Percentiles rank a stretch among this genome's conserved stretches.
These are phyloP conservation scores for Chrysosphaeria jannelii DNA, from an alignment of 2,329 filamentous ascomycete species.

Conservation along the genomic window DNA sequence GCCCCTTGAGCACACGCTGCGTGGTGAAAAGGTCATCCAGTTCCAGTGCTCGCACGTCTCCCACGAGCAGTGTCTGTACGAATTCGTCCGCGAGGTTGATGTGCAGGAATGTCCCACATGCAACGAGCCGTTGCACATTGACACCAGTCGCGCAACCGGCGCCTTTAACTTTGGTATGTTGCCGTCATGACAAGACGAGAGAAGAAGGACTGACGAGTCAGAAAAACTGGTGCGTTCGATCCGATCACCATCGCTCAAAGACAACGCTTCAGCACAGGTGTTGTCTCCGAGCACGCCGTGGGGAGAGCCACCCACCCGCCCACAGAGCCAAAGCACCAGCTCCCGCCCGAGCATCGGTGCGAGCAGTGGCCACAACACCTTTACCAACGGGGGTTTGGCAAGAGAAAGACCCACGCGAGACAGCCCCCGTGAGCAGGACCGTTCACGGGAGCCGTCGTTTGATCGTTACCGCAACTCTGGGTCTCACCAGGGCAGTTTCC, in stretches of 20 bases:
- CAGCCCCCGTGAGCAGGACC: too few relatives aligned
- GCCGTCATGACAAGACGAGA: neutral
- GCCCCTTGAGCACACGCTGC: constrained; percentile 77
- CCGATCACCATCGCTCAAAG: constrained; percentile 42
- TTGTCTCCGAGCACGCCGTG: constrained; percentile 28
- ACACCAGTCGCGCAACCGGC: constrained; percentile 79
- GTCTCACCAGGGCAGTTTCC: constrained; percentile 11
- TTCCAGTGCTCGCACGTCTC: constrained; percentile 94
- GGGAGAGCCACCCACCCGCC: constrained; percentile 28
- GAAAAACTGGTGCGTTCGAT: constrained; percentile 91
- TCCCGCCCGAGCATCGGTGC: constrained; percentile 8
- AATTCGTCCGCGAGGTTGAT: constrained; percentile 86
- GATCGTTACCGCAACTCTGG: too few relatives aligned
- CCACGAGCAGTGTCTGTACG: constrained; percentile 95
- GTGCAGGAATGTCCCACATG: constrained; percentile 85
- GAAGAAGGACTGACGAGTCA: constrained; percentile 10
- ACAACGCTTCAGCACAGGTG: constrained; percentile 22
- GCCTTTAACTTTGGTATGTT: constrained; percentile 59
- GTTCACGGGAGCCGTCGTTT: too few relatives aligned
- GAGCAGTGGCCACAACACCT: constrained; percentile 10
- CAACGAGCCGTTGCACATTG: constrained; percentile 67
- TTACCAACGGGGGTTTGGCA: too few relatives aligned
- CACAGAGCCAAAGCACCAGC: constrained; percentile 18
- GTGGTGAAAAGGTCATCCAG: constrained; percentile 78
- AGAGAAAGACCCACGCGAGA: too few relatives aligned